phyloP scores from a whole-genome alignment of 2,329 filamentous ascomycete species.

The Talaromyces sp. region DNA sequence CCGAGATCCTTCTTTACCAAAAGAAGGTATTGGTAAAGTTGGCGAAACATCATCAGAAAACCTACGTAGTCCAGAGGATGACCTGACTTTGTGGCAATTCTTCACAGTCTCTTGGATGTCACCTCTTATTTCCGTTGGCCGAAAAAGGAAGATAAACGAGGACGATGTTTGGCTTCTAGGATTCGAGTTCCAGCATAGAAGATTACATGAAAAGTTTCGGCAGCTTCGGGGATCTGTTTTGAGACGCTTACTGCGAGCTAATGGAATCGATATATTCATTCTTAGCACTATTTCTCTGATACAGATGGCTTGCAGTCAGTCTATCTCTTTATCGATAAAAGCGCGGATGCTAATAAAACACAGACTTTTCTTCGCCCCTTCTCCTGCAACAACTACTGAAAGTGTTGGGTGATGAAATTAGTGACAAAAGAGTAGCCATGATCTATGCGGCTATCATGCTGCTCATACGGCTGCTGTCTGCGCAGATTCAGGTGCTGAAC shows the following conservation, averaged over 20 bases:
- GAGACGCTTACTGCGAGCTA: conserved; percentile 66
- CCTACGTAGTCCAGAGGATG: conserved; percentile 75
- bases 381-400: conserved; percentile 69
- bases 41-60: conserved; percentile 55
- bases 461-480: conserved; percentile 56
- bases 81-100: conserved; percentile 75
- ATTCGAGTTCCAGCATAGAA: conserved; percentile 75
- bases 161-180: conserved; percentile 78
- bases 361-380: conserved; percentile 60
- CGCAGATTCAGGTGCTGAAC: conserved; percentile 65
- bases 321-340: background rate
- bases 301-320: conserved; percentile 55
- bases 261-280: conserved; percentile 73
- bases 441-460: conserved; percentile 65
- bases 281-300: conserved; percentile 63
- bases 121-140: conserved; percentile 66
- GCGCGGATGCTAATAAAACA: conserved; percentile 24
- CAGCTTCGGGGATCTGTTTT: conserved; percentile 71
- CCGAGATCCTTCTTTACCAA: conserved; percentile 56
- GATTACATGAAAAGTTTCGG: conserved; percentile 71
- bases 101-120: conserved; percentile 81
- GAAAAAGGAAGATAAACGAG: conserved; percentile 64
- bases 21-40: conserved; percentile 57
- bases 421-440: conserved; percentile 56
- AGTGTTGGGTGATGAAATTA: conserved; percentile 57